Conservation (phyloP, 1,139 yeast species). For the Lodderomyces metapsilosis region DNA sequence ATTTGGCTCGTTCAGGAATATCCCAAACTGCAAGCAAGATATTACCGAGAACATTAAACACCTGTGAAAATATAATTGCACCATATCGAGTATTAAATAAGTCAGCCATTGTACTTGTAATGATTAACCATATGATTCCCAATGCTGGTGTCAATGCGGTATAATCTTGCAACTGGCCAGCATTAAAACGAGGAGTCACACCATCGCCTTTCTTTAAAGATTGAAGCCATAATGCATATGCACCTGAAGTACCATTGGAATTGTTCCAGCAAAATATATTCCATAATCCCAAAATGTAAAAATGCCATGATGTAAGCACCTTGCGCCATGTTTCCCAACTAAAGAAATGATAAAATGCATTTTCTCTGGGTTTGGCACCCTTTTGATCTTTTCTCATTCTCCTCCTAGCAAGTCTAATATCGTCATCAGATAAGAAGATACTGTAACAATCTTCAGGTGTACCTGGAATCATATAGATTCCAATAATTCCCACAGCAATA, state of each 20-base stretch:
- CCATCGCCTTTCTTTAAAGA: constrained; percentile 30
- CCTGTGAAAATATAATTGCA: constrained; percentile 55
- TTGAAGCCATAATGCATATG: constrained; percentile 51
- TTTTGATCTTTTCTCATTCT: constrained; percentile 50
- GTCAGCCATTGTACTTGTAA: constrained; percentile 47
- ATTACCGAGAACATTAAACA: constrained; percentile 40
- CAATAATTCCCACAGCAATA: constrained; percentile 58
- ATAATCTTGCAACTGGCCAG: constrained; percentile 38
- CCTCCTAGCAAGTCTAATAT: constrained; percentile 57
- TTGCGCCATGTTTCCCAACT: constrained; percentile 43
- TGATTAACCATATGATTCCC: constrained; percentile 39
- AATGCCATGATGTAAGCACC: constrained; percentile 54
- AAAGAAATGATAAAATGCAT: constrained; percentile 31
- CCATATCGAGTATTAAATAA: constrained; percentile 54
- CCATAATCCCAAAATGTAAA: constrained; percentile 51
- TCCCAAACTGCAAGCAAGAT: constrained; percentile 47
- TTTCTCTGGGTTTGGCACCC: constrained; percentile 28
- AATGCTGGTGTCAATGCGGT: constrained; percentile 47
- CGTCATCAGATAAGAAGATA: constrained; percentile 59
- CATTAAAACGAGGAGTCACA: constrained; percentile 20
- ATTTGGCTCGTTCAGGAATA: constrained; percentile 43
- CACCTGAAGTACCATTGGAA: constrained; percentile 43
- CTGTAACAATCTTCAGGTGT: constrained; percentile 62
- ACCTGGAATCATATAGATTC: constrained; percentile 65
- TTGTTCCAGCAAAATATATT: constrained; percentile 66